phyloP scores from a whole-genome alignment of 1,139 yeast species.

The Pichia norvegensis region DNA sequence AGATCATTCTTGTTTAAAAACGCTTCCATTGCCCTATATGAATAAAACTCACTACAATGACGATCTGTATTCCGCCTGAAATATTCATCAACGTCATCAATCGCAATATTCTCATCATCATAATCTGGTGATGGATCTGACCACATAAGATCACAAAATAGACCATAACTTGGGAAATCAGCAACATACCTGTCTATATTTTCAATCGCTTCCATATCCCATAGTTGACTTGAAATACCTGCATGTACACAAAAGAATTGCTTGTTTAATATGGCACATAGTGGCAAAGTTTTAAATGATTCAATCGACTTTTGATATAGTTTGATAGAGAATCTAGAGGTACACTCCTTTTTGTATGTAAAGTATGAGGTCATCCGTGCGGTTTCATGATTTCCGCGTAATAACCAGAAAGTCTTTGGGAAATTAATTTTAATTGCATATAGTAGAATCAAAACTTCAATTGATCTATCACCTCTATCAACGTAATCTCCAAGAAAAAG shows the following conservation, averaged over 20 bases:
- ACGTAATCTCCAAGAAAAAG: slow-evolving; percentile 95
- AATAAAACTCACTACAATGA: slow-evolving; percentile 91
- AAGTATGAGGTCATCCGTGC: slow-evolving; percentile 92
- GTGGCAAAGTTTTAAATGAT: slow-evolving; percentile 77
- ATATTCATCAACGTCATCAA: slow-evolving; percentile 48
- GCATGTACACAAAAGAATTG: slow-evolving; percentile 89
- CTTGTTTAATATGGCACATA: slow-evolving; percentile 70
- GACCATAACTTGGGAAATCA: slow-evolving; percentile 83
- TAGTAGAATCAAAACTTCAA: slow-evolving; percentile 80
- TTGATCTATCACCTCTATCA: slow-evolving; percentile 95
- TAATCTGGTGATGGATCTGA: slow-evolving; percentile 82
- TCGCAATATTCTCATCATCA: slow-evolving; percentile 37
- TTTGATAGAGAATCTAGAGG: slow-evolving; percentile 72
- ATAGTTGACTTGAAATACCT: slow-evolving; percentile 71
- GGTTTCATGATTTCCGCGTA: slow-evolving; percentile 95
- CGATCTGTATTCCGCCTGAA: slow-evolving; percentile 83
- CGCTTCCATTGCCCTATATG: slow-evolving; percentile 78
- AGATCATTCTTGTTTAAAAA: slow-evolving; percentile 69
- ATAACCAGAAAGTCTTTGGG: slow-evolving; percentile 62
- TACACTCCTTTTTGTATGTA: slow-evolving; percentile 93
- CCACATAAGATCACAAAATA: slow-evolving; percentile 95
- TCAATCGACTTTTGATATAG: slow-evolving; percentile 74
- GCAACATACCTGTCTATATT: slow-evolving; percentile 57
- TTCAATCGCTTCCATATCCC: slow-evolving; percentile 68
- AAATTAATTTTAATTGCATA: slow-evolving; percentile 72